Evolutionary conservation across 1,284 basidiomycete species (phyloP).

Genomic region (Clitocybe nebularis): DNA sequence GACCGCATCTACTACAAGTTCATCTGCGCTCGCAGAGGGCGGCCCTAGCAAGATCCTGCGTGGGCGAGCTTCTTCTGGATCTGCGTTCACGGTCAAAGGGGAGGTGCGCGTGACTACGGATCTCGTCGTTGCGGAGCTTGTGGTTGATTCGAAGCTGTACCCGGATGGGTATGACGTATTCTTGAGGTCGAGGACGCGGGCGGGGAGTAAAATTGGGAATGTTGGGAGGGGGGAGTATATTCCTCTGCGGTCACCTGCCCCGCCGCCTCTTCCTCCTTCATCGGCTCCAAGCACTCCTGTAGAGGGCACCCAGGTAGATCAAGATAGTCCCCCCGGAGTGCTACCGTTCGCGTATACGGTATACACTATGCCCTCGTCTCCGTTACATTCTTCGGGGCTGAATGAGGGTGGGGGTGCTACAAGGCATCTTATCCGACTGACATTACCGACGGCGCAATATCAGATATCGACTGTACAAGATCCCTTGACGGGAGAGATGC

Average conservation of each 20-base stretch:
- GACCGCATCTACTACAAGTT: slow-evolving; percentile 20
- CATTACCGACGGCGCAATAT: slow-evolving; percentile 79
- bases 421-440: slow-evolving; percentile 72
- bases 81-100: slow-evolving; percentile 58
- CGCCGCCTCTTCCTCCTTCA: background rate
- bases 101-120: slow-evolving; percentile 55
- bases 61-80: slow-evolving; percentile 35
- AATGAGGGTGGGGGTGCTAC: slow-evolving; percentile 51
- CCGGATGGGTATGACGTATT: slow-evolving; percentile 63
- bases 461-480: slow-evolving; percentile 71
- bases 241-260: slow-evolving; percentile 10
- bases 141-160: slow-evolving; percentile 76
- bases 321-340: slow-evolving; percentile 19
- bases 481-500: slow-evolving; percentile 73
- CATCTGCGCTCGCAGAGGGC: slow-evolving; percentile 8
- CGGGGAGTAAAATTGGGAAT: slow-evolving; percentile 27
- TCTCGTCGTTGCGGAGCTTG: slow-evolving; percentile 65
- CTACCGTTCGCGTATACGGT: slow-evolving; percentile 55
- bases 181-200: slow-evolving; percentile 42
- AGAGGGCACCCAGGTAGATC: no score
- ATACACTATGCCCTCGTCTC: slow-evolving; percentile 73
- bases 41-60: slow-evolving; percentile 17
- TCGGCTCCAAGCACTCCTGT: background rate
- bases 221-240: slow-evolving; percentile 14
- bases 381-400: slow-evolving; percentile 72